These are phyloP conservation scores for Verbena officinalis DNA, from an alignment of 257 asterid genomes.

Conservation along the genomic window DNA sequence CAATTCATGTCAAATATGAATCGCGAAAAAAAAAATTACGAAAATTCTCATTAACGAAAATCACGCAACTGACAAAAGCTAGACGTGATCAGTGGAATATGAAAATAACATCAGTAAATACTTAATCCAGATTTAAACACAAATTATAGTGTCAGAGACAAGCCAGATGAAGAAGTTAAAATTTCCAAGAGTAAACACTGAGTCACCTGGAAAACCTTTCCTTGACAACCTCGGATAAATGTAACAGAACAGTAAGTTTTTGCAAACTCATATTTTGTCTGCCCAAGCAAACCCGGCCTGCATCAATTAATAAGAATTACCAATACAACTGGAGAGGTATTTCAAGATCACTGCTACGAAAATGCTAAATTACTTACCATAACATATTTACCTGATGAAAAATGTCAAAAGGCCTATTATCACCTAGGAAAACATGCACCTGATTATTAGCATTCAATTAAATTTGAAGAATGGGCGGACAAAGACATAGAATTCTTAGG, in stretches of 20 bases:
- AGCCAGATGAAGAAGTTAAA: constrained; percentile 7
- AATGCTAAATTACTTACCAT: constrained; percentile 64
- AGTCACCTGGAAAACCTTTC: constrained; percentile 72
- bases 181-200: constrained; percentile 12
- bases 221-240: constrained; percentile 56
- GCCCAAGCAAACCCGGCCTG: constrained; percentile 98
- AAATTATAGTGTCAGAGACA: constrained; percentile 10
- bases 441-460: constrained; percentile 36
- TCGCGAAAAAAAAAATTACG: constrained; percentile 6
- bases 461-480: constrained; percentile 19
- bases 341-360: constrained; percentile 19
- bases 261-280: constrained; percentile 86
- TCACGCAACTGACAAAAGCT: constrained; percentile 21
- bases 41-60: constrained; percentile 22
- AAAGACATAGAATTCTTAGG: constrained; percentile 2
- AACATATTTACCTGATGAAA: constrained; percentile 92
- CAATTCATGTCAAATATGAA: constrained; percentile 3
- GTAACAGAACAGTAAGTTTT: constrained; percentile 76
- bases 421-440: constrained; percentile 68
- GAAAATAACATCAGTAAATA: not conserved
- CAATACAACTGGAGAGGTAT: constrained; percentile 25
- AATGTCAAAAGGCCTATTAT: constrained; percentile 93
- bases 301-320: constrained; percentile 33
- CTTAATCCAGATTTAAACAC: not conserved
- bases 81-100: constrained; percentile 17